Evolutionary conservation across 768 basidiomycete genomes (phyloP), one percentile per base, ranked within the genome.

Genomic region (Amyloporia xantha): DNA sequence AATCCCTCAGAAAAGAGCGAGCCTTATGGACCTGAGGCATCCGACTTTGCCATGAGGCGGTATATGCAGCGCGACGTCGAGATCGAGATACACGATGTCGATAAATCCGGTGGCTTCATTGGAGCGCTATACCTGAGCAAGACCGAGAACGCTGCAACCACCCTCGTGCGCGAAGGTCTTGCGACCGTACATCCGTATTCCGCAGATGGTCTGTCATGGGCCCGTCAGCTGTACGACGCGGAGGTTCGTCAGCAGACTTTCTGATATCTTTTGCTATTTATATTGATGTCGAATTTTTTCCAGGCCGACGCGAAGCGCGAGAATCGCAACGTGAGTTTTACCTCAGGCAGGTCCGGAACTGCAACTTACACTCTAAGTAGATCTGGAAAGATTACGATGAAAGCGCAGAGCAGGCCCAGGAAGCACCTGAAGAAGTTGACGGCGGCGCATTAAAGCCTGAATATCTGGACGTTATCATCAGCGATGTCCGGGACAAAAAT

Each of bases 1-100:
- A 88, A 69, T 62, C 44, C 74, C 10, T 80, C 80, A 5, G 96
- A 98, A 55, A 92, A 92, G 66, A 74, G 83, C 42, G 95, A 99
- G 60, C 89, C 93, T 1, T 97, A 74, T 65, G 96, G 95, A 13
- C 58, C 65, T 1, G 95, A 99, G 61, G 81, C 93, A 4, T 71
- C 78, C 4, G 85, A 91, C 33, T 97, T 89, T 58, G 75, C 91
- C 2, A 77, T 78, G 6, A 78, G 81, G 37, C 77, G 78, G 52
- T 93, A 85, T 63, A 85, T 97, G 85, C 95, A 99, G 65, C 81
- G 95, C 24, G 95, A 99, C 60, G 83, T 91, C 5, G 95, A 99
- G 65, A 83, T 98, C 51, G 87, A 91, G 57, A 83, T 97, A 40
- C 91, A 95, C 50, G 77, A 78, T 13, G 79, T 85, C 13, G 95